Conservation (phyloP, 2,329 filamentous ascomycete species). For the Stachybotrys echinatus region DNA sequence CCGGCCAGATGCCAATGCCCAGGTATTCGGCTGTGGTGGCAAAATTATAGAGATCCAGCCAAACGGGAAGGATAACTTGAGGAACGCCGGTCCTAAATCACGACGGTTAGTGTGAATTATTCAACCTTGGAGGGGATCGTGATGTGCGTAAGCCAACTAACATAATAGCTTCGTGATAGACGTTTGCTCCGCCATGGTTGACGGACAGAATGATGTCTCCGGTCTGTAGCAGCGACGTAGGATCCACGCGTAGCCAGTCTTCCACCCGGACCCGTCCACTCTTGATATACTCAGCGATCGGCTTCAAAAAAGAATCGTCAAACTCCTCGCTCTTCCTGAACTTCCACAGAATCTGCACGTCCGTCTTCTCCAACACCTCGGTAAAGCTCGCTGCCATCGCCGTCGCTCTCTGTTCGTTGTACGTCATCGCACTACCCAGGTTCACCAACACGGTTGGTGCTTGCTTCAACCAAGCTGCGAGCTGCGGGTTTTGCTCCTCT, state of each 20-base stretch:
- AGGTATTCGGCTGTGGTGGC: constrained; percentile 34
- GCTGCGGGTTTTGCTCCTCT: constrained; percentile 31
- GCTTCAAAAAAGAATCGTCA: constrained; percentile 5
- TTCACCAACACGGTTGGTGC: constrained; percentile 42
- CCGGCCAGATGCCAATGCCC: constrained; percentile 33
- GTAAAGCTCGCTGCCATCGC: constrained; percentile 19
- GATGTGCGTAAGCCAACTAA: constrained; percentile 6
- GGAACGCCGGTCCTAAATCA: constrained; percentile 30
- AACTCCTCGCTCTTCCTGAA: constrained; percentile 8
- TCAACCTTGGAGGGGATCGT: no score
- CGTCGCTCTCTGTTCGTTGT: constrained; percentile 13
- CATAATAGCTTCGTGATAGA: constrained; percentile 13
- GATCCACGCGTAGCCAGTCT: constrained; percentile 21
- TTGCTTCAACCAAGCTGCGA: constrained; percentile 34
- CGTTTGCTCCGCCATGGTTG: constrained; percentile 14
- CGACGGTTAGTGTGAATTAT: neutral
- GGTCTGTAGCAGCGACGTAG: constrained; percentile 23
- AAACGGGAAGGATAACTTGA: constrained; percentile 37
- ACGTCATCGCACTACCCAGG: constrained; percentile 33
- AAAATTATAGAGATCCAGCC: constrained; percentile 38
- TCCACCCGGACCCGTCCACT: constrained; percentile 12
- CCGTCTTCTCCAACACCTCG: constrained; percentile 11
- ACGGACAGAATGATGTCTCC: constrained; percentile 15
- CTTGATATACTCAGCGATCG: constrained; percentile 8
- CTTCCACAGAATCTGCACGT: constrained; percentile 26